phyloP scores from a whole-genome alignment of 148 eudicot genomes.

The Nyssa sinensis region DNA sequence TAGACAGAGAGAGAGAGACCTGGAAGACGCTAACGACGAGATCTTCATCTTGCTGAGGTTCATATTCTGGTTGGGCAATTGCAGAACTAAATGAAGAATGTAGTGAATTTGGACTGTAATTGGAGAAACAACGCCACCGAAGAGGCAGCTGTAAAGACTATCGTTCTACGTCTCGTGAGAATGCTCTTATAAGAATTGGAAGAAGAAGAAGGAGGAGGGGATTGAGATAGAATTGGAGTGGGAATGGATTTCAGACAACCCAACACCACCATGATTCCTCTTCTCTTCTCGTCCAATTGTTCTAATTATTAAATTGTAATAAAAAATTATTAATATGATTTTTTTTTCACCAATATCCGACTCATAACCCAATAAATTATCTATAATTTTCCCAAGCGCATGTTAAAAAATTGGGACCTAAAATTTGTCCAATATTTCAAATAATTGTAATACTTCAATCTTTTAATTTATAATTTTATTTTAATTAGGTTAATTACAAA shows the following conservation, averaged over 20 bases:
- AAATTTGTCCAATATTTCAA: too few relatives aligned
- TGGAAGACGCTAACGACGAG: slow-evolving; percentile 58
- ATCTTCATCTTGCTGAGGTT: slow-evolving; percentile 51
- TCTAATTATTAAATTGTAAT: too few relatives aligned
- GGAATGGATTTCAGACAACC: slow-evolving; percentile 16
- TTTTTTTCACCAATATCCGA: too few relatives aligned
- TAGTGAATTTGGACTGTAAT: slow-evolving; percentile 6
- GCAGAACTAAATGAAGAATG: slow-evolving; percentile 18
- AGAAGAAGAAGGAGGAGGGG: slow-evolving; percentile 23
- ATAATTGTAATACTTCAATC: too few relatives aligned
- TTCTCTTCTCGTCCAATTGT: too few relatives aligned
- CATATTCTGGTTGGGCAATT: slow-evolving; percentile 53
- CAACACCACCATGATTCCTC: slow-evolving; percentile 10
- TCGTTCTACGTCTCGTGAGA: slow-evolving; percentile 32
- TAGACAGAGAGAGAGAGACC: slow-evolving; percentile 29
- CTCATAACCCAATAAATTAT: too few relatives aligned
- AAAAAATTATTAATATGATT: too few relatives aligned
- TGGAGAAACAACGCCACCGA: slow-evolving; percentile 26
- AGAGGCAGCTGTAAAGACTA: slow-evolving; percentile 31
- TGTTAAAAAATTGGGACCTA: too few relatives aligned
- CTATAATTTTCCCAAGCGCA: too few relatives aligned
- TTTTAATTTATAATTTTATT: too few relatives aligned
- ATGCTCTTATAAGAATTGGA: background rate
- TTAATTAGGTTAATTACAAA: too few relatives aligned
- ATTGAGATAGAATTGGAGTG: slow-evolving; percentile 15